Evolutionary conservation across 768 basidiomycete genomes (phyloP), one percentile per base, ranked within the genome.

Genomic region (Phaeolepiota aurea): DNA sequence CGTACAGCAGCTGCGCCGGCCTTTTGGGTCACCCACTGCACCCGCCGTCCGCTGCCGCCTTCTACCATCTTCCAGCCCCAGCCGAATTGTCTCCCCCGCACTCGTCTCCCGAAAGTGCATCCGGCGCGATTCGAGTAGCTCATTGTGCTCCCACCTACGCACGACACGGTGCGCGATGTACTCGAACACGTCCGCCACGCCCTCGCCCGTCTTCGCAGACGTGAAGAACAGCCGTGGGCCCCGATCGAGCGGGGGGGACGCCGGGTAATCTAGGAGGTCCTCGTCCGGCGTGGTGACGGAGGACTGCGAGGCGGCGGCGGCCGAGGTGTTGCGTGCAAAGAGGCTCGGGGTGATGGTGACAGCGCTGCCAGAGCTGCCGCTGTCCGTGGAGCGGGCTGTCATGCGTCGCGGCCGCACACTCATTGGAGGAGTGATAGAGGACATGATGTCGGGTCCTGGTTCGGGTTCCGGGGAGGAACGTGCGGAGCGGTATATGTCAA

Each of bases 151-250:
- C 77, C 77, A 80, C 45, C 71, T 62, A 46, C 54, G 51, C 23
- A 79, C 68, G 5, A 89, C 81, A 19, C 85, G 65, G 37, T 59
- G 52, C 3, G 77, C 82, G 31, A 90, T 66, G 50, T 87, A 87
- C 54, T 76, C 81, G 51, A 89, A 90, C n/a, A 87, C 79, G 1
- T 79, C 80, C 1, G 53, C 37, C 0, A 88, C 83, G 5, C 82
- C 79, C 23, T 74, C 70, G 0, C 87, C 87, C 3, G 82, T 86
- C 59, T 86, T 86, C 2, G 87, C 86, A 1, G 80, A 84, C 4
- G 83, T 76, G 52, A 83, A 81, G 57, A 87, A 85, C 9, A 87
- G 60, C 55, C 21, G 15, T 7, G 33, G 45, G 34, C 47, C 53
- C 34, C 53, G 36, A 32, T 21, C 44, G 40, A 18, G 48, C 37